These are phyloP conservation scores for Colletotrichum sp. DNA, from an alignment of 2,329 filamentous ascomycete species.

Conservation along the genomic window DNA sequence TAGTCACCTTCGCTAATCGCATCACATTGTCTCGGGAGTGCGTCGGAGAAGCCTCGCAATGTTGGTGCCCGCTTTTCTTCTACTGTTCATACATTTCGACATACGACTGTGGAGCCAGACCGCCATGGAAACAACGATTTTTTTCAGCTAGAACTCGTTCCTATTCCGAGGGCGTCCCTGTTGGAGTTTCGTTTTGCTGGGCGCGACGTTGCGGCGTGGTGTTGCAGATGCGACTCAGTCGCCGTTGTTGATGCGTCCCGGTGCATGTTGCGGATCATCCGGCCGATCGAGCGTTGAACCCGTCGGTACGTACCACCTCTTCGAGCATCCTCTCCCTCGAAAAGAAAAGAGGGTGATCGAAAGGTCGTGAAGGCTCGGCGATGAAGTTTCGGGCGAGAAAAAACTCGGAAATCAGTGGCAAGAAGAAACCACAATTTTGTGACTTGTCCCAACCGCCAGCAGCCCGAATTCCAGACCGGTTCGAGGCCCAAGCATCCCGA, in stretches of 20 bases:
- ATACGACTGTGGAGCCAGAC: slow-evolving; percentile 11
- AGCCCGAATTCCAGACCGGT: background rate
- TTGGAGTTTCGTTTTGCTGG: background rate
- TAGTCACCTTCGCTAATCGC: slow-evolving; percentile 18
- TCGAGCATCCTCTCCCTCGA: background rate
- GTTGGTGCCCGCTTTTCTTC: slow-evolving; percentile 10
- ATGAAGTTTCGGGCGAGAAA: background rate
- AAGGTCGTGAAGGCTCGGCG: background rate
- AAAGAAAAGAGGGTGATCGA: background rate
- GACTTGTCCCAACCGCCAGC: background rate
- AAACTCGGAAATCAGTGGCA: background rate
- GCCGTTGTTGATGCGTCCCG: background rate
- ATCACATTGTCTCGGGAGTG: slow-evolving; percentile 12
- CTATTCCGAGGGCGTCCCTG: background rate
- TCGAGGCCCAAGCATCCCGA: background rate
- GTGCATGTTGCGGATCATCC: background rate
- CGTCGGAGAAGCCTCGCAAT: slow-evolving; percentile 19
- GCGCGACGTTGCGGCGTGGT: background rate
- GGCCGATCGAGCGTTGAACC: background rate
- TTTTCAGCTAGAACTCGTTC: background rate
- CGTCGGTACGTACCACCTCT: background rate
- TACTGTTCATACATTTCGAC: background rate
- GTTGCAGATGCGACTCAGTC: background rate
- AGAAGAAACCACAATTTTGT: background rate
- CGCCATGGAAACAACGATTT: background rate